These are phyloP conservation scores for Starmerella geochares DNA, from an alignment of 805 yeast genomes.

Conservation along the genomic window DNA sequence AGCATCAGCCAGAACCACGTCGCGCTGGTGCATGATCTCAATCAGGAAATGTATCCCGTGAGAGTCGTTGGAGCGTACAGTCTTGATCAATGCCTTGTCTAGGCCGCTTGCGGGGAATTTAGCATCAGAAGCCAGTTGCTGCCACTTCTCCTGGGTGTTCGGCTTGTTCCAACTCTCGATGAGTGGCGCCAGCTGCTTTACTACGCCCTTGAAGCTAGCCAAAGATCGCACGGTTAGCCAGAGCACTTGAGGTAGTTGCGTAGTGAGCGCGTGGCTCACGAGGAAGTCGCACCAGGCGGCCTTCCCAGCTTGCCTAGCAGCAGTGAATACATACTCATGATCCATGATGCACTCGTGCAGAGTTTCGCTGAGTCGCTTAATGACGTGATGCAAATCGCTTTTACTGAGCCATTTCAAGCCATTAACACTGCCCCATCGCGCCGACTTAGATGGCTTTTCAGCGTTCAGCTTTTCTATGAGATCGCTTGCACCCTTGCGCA, in stretches of 20 bases:
- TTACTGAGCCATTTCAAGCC: conserved; percentile 44
- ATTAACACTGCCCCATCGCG: conserved; percentile 8
- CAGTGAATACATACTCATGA: conserved; percentile 36
- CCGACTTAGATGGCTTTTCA: conserved; percentile 22
- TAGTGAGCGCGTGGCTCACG: conserved; percentile 27
- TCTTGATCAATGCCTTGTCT: conserved; percentile 48
- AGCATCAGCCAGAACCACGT: conserved; percentile 33
- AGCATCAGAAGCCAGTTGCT: conserved; percentile 14
- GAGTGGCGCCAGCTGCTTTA: conserved; percentile 38
- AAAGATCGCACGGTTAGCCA: conserved; percentile 40
- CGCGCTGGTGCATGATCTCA: conserved; percentile 38
- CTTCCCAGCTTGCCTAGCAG: conserved; percentile 29
- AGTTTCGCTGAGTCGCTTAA: conserved; percentile 33
- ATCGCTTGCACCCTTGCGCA: conserved; percentile 29
- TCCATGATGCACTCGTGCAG: conserved; percentile 43
- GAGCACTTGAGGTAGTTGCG: conserved; percentile 49
- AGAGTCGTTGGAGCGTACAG: conserved; percentile 55
- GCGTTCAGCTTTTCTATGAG: conserved; percentile 17
- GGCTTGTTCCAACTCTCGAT: conserved; percentile 38
- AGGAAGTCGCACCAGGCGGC: conserved; percentile 27
- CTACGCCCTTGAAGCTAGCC: conserved; percentile 33
- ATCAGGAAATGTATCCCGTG: conserved; percentile 51
- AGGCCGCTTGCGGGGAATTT: conserved; percentile 41
- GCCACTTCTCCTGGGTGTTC: conserved; percentile 14
- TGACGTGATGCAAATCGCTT: conserved; percentile 47